phyloP scores from a whole-genome alignment of 495 filamentous ascomycete species.

The Penicillium riverlandense region DNA sequence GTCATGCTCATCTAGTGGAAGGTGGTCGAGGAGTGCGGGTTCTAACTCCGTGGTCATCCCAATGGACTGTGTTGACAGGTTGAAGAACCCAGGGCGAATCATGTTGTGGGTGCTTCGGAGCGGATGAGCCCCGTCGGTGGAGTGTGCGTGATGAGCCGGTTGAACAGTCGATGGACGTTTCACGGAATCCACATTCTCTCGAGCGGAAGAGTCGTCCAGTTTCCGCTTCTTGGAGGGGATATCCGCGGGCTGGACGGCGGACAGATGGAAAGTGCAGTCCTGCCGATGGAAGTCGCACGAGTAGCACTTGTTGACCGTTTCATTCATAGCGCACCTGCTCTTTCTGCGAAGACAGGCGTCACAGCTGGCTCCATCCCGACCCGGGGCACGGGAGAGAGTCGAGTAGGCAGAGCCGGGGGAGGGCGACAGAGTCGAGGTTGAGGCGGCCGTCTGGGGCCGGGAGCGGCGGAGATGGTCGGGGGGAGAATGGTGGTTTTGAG shows the following conservation, averaged over 20 bases:
- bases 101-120: conserved; percentile 17
- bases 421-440: conserved; percentile 23
- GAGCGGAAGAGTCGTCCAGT: conserved; percentile 29
- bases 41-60: conserved; percentile 49
- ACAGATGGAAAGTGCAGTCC: conserved; percentile 43
- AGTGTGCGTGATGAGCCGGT: neutral
- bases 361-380: conserved; percentile 50
- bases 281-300: conserved; percentile 49
- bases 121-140: conserved; percentile 20
- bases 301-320: conserved; percentile 44
- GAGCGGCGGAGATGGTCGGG: conserved; percentile 19
- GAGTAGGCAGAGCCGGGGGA: conserved; percentile 22
- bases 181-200: conserved; percentile 26
- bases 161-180: conserved; percentile 37
- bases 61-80: conserved; percentile 43
- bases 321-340: conserved; percentile 83
- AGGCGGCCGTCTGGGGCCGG: conserved; percentile 13
- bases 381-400: conserved; percentile 17
- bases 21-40: conserved; percentile 40
- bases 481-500: conserved; percentile 19
- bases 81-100: conserved; percentile 34
- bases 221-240: conserved; percentile 69
- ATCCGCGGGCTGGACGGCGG: conserved; percentile 31
- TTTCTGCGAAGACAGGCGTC: conserved; percentile 81
- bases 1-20: conserved; percentile 36